Conservation (phyloP, 23 red algal genomes). For the Gracilariopsis chorda region DNA sequence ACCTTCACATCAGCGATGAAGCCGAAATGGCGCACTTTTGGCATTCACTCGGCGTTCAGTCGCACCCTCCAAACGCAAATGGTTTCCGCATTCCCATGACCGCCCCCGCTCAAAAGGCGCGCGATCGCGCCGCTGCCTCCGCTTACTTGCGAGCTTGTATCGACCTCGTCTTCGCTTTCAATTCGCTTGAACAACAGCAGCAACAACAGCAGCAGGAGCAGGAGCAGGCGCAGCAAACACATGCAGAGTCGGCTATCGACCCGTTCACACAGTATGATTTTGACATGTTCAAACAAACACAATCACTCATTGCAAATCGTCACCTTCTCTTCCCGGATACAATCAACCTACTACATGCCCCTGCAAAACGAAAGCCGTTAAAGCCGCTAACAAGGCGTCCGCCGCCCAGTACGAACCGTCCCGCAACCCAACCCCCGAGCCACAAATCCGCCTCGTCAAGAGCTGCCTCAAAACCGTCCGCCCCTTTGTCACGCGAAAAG, state of each 20-base stretch:
- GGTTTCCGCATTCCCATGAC: constrained; percentile 10
- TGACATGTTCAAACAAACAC: background rate
- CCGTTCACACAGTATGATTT: background rate
- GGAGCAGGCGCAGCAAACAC: background rate
- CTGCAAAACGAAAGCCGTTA: background rate
- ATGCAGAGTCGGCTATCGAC: background rate
- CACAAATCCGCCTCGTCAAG: background rate
- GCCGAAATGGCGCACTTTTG: constrained; percentile 4
- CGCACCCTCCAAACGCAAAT: background rate
- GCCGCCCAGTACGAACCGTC: background rate
- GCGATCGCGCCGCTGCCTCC: constrained; percentile 19
- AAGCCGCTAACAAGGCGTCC: background rate
- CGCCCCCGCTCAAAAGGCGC: background rate
- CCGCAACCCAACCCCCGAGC: background rate
- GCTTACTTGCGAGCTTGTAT: constrained; percentile 23
- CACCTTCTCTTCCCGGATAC: background rate
- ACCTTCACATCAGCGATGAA: background rate
- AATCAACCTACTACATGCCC: background rate
- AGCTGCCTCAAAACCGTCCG: background rate
- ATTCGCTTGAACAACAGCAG: background rate
- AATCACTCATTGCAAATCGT: background rate
- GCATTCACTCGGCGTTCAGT: background rate
- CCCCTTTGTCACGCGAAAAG: background rate
- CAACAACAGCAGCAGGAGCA: background rate
- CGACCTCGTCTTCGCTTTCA: constrained; percentile 31